Evolutionary conservation across 768 basidiomycete species (phyloP), one percentile per base, ranked within the genome.

Genomic region (Royoungia palumana): DNA sequence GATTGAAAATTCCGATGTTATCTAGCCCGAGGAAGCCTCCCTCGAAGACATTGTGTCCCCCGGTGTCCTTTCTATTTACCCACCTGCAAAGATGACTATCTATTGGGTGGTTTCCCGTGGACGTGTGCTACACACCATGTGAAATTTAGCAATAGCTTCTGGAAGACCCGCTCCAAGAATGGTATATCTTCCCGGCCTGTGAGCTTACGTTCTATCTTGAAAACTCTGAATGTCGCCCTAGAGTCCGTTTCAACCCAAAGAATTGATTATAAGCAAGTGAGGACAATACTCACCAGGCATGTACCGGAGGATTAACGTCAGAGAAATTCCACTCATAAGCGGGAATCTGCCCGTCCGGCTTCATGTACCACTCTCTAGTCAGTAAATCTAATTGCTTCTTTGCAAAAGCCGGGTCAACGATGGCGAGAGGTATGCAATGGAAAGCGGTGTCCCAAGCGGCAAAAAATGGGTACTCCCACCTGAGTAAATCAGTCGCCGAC

Each of bases 301-400:
- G 96, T 4, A 99, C 96, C 12, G 96, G 96, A 9, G 96, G 96
- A 66, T 99, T 98, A 54, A 98, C 96, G 65, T 99, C 96, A 42
- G 86, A 81, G 61, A 96, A 98, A 65, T 99, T 98, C 96, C 96
- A 99, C 68, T 99, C 96, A 67, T 98, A 99, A 0, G 96, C 96
- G 4, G 96, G 96, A 49, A 99, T 88, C 62, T 96, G 94, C 30
- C 96, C 96, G 65, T 98, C 95, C 1, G 96, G 96, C 66, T 96
- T 96, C 89, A 92, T 90, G 71, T 98, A 99, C 96, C 96, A 99
- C 70, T 99, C 96, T 47, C 96, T 79, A 3, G 95, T 97, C 60
- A 99, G 78, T 51, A 98, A 65, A 67, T 97, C 95, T 30, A 99
- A 79, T 66, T 99, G 96, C 66, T 95, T 94, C 75, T 99, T 99